Conservation (phyloP, 306 rosid species). For the Amphicarpaea edgeworthii region DNA sequence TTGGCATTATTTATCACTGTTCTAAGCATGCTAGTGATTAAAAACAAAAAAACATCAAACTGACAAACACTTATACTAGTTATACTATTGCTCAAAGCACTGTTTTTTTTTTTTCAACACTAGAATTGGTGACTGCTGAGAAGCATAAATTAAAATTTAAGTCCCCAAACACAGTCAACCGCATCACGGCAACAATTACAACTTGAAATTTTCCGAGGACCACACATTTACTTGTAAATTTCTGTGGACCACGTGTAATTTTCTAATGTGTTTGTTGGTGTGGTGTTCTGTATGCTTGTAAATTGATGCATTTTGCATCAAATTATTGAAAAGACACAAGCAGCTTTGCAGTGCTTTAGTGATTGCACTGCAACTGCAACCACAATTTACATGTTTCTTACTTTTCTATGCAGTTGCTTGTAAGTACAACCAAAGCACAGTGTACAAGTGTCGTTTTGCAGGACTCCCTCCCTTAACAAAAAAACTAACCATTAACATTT, state of each 20-base stretch:
- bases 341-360: not conserved
- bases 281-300: too few relatives aligned
- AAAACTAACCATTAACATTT: too few relatives aligned
- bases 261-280: not conserved
- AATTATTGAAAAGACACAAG: too few relatives aligned
- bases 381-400: not conserved
- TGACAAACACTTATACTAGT: not conserved
- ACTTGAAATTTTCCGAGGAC: not conserved
- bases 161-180: not conserved
- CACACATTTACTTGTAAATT: not conserved
- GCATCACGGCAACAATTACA: not conserved
- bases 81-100: not conserved
- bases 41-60: not conserved
- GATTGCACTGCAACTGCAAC: not conserved
- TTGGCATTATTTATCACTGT: not conserved
- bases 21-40: not conserved
- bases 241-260: not conserved
- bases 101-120: not conserved
- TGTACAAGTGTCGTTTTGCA: not conserved
- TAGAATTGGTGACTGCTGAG: not conserved
- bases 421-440: slow-evolving; percentile 1
- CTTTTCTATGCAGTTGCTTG: not conserved
- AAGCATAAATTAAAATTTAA: not conserved
- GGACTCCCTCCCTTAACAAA: too few relatives aligned
- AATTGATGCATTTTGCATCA: too few relatives aligned